Conservation (phyloP, 805 yeast species). For the Metschnikowia orientalis region DNA sequence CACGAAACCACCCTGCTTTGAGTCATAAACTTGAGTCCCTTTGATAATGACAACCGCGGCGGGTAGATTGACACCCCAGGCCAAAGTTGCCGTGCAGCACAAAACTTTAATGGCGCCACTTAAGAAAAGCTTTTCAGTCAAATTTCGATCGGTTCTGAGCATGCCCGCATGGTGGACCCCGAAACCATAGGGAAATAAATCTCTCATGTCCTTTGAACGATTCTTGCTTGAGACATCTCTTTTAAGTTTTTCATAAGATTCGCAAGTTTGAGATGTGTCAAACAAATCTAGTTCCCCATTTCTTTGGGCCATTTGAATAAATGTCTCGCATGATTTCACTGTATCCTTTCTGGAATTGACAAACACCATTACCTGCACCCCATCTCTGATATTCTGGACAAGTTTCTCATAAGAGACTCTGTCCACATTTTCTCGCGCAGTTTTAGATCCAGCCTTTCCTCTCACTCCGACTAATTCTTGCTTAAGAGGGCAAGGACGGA, state of each 20-base stretch:
- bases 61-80: constrained; percentile 99
- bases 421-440: constrained; percentile 70
- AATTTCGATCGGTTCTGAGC: constrained; percentile 83
- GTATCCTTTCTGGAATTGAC: constrained; percentile 96
- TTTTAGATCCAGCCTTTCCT: constrained; percentile 77
- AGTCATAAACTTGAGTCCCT: constrained; percentile 93
- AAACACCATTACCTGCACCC: constrained; percentile 92
- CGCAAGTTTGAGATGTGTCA: constrained; percentile 47
- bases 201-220: constrained; percentile 74
- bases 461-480: constrained; percentile 84
- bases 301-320: constrained; percentile 62
- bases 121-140: constrained; percentile 83
- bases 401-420: constrained; percentile 72
- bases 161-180: constrained; percentile 98
- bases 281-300: constrained; percentile 54
- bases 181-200: constrained; percentile 74
- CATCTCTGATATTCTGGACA: constrained; percentile 57
- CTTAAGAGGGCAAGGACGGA: constrained; percentile 89
- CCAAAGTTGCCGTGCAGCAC: constrained; percentile 95
- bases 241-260: constrained; percentile 40
- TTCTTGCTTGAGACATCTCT: constrained; percentile 66
- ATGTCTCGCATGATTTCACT: constrained; percentile 69
- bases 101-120: constrained; percentile 83
- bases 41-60: constrained; percentile 96
- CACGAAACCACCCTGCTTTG: constrained; percentile 89